Base-by-base conservation (phyloP, 1,284 basidiomycete genomes). In the Ustilago lituana region DNA sequence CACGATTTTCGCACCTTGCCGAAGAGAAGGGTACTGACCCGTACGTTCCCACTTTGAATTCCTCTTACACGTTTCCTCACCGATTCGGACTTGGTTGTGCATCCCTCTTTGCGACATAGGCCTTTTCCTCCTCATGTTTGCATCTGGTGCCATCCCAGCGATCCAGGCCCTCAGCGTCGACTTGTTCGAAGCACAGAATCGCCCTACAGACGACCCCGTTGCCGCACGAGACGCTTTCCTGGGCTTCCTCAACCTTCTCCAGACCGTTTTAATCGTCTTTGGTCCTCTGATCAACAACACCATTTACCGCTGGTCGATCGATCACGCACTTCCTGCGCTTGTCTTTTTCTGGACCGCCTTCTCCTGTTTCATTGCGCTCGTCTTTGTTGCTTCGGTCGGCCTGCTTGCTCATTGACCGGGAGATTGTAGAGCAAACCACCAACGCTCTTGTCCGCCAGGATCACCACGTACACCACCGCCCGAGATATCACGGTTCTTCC, bases 161-260 rank as follows among this genome's bases (percentile, higher is more conserved):
- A 51, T 69, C 1, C 60, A 59, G n/a, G 66, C 66, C 4, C 47
- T 69, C 22, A 35, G 29, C 23, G 60, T 69, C 36, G 66, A 69
- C 40, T 51, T 52, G 32, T 69, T 69, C 52, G 52, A 58, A 4
- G 66, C 66, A 11, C 56, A 69, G 20, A 26, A 64, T 20, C 50
- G 60, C 5, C 60, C 60, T 12, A 48, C 56, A 2, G 43, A 47
- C 9, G 60, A 69, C 24, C 52, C 44, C 5, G 49, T 59, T 7
- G 56, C 52, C 10, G 66, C 51, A 20, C 38, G 66, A n/a, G 66
- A 69, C 37, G 51, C 60, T 26, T 69, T 69, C 17, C n/a, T 69
- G 2, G 52, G 60, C 33, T 58, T 69, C 41, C 22, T 57, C 44
- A 47, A 48, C 36, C 49, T 69, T 14, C 33, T 69, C 14, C 12